Evolutionary conservation across 495 filamentous ascomycete genomes (phyloP), one percentile per base, ranked within the genome.

Genomic region (Penicillium crystallinum): DNA sequence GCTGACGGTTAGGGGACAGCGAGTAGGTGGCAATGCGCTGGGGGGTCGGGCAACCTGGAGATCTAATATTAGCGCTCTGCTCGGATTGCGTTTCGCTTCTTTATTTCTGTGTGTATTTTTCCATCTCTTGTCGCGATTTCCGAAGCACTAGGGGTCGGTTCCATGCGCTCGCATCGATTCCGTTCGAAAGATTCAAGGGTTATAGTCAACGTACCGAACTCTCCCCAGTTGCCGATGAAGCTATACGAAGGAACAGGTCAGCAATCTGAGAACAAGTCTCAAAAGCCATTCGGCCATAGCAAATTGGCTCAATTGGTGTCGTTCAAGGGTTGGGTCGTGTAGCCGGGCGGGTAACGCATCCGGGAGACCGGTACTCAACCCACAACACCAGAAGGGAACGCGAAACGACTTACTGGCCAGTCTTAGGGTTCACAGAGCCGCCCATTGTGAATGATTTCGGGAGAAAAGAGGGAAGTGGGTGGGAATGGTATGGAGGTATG

Each of bases 181-280:
- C 35, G 41, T 52, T 47, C 31, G 39, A 55, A 52, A 46, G 29
- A 10, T 47, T 27, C 25, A 51, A 60, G 56, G 43, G 40, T 55
- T 38, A 42, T 54, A 19, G 48, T 45, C 48, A 54, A 82, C 83
- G 74, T 82, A 93, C 89, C 92, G 52, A 97, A 71, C 63, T 76
- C 76, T 61, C 92, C 92, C 92, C 91, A 97, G 66, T 64, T 67
- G 64, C 92, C 93, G 40, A 95, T 73, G 71, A 77, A 97, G 54
- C 91, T 96, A 65, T 60, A 56, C n/a, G 47, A 11, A 57, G 12
- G 36, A 19, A 34, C 22, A 44, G 57, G 60, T 73, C 49, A 75
- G 67, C 42, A 61, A 60, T 18, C 19, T 11, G 15, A 31, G 6
- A 2, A 0, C 5, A 3, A 18, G 21, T 3, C 2, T 0, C n/a